These are phyloP conservation scores for Telopea speciosissima DNA, from an alignment of 177 flowering plant species.

Conservation along the genomic window DNA sequence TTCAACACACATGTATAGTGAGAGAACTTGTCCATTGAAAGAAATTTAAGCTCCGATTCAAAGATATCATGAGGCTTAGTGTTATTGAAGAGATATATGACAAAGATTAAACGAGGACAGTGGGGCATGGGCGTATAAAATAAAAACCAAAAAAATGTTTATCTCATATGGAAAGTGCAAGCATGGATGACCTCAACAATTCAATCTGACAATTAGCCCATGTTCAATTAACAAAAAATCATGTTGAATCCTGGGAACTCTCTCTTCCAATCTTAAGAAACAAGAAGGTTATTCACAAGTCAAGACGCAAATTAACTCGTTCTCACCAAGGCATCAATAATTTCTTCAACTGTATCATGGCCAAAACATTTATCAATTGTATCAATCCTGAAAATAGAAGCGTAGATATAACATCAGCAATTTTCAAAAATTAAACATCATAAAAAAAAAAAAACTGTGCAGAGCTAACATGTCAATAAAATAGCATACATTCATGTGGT, in stretches of 20 bases:
- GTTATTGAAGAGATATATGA: background rate
- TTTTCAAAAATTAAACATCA: background rate
- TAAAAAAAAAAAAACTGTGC: no score
- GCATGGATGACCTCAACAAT: background rate
- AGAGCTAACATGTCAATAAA: background rate
- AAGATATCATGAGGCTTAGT: no score
- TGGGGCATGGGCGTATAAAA: no score
- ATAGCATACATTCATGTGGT: background rate
- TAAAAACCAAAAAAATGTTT: background rate
- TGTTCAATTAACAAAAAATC: background rate
- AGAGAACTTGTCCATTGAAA: no score
- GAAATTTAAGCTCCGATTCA: no score
- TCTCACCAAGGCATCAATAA: conserved; percentile 81
- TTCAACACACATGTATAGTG: no score
- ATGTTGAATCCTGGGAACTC: background rate
- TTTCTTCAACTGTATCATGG: conserved; percentile 89
- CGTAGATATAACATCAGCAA: background rate
- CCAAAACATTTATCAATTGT: conserved; percentile 71
- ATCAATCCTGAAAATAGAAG: conserved; percentile 45
- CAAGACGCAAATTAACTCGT: background rate
- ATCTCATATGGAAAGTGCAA: background rate
- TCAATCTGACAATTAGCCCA: background rate
- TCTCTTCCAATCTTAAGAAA: background rate
- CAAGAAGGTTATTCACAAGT: background rate
- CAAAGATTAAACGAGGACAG: background rate